Conservation (phyloP, 1,284 basidiomycete species). For the Chiua sp. region DNA sequence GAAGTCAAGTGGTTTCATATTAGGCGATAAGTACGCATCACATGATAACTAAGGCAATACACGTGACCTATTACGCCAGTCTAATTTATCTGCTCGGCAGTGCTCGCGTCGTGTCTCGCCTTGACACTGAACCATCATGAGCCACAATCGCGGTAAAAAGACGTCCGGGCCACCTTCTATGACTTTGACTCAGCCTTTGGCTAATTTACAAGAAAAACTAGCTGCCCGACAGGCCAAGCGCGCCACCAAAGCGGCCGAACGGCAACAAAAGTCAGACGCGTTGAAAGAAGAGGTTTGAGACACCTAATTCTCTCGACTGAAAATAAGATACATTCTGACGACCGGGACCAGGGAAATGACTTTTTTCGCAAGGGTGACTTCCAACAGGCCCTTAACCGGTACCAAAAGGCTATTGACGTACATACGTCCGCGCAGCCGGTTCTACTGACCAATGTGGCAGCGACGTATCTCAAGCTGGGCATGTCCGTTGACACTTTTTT, state of each 20-base stretch:
- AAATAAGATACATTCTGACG: too few species aligned
- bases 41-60: too few species aligned
- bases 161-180: background rate
- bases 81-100: too few species aligned
- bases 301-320: background rate
- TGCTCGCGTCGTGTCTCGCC: too few species aligned
- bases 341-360: constrained; percentile 13
- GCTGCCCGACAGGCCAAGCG: constrained; percentile 16
- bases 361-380: constrained; percentile 18
- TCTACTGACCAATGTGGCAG: constrained; percentile 23
- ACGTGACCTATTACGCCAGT: too few species aligned
- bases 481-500: constrained; percentile 10
- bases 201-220: constrained; percentile 4
- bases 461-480: constrained; percentile 22
- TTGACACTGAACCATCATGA: constrained; percentile 1
- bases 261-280: constrained; percentile 20
- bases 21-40: too few species aligned
- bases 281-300: constrained; percentile 25
- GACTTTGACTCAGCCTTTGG: background rate
- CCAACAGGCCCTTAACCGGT: constrained; percentile 10
- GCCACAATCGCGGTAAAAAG: background rate
- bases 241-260: constrained; percentile 20
- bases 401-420: constrained; percentile 20
- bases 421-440: constrained; percentile 14
- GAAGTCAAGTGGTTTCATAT: too few species aligned